These are phyloP conservation scores for Tulasnella sp. DNA, from an alignment of 768 basidiomycete genomes.

Conservation along the genomic window DNA sequence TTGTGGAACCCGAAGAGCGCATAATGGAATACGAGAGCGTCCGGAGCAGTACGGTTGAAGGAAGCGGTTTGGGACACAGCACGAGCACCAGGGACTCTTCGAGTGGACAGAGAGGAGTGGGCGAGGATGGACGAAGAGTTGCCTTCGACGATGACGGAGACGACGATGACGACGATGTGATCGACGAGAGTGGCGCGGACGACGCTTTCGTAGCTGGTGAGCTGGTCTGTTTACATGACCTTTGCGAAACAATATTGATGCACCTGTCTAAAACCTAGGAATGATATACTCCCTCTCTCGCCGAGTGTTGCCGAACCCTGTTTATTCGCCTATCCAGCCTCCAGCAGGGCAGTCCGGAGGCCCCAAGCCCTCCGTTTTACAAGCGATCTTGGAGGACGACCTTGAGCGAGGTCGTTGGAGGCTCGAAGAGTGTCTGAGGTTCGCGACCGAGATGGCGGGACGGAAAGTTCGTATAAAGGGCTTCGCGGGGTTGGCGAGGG, in stretches of 20 bases:
- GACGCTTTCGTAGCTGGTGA: conserved; percentile 47
- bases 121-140: conserved; percentile 19
- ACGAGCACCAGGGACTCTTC: neutral
- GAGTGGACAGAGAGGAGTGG: neutral
- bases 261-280: conserved; percentile 50
- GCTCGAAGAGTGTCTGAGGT: conserved; percentile 81
- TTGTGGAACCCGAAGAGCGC: conserved; percentile 46
- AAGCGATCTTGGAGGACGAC: conserved; percentile 37
- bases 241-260: conserved; percentile 51
- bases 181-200: conserved; percentile 60
- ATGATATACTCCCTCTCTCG: conserved; percentile 84
- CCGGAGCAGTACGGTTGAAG: conserved; percentile 28
- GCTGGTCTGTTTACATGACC: conserved; percentile 48
- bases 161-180: conserved; percentile 37
- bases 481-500: conserved; percentile 71
- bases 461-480: conserved; percentile 65
- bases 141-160: conserved; percentile 30
- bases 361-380: conserved; percentile 41
- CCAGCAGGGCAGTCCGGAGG: neutral
- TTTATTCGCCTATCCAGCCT: conserved; percentile 56
- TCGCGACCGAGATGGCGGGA: conserved; percentile 82
- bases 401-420: conserved; percentile 60
- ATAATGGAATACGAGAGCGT: conserved; percentile 35
- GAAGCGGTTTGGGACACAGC: conserved; percentile 20
- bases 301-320: conserved; percentile 69